Evolutionary conservation across 1,139 yeast species (phyloP).

Genomic region (Scheffersomyces illinoinensis): DNA sequence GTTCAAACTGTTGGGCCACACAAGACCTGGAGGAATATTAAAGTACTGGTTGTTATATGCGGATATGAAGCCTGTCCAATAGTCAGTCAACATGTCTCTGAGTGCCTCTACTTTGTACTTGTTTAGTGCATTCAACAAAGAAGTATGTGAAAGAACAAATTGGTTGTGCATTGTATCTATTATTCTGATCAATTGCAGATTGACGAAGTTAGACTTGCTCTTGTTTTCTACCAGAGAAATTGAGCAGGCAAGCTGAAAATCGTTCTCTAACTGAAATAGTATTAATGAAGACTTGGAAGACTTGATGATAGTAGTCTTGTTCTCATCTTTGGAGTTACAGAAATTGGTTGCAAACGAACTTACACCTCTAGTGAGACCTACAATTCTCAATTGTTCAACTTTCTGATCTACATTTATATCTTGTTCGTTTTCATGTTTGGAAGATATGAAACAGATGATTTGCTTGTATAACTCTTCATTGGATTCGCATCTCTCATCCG

Average conservation of each 20-base stretch:
- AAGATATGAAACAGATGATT: constrained; percentile 29
- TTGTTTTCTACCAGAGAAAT: constrained; percentile 16
- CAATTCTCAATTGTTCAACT: constrained; percentile 29
- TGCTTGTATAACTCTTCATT: constrained; percentile 31
- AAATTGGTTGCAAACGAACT: constrained; percentile 27
- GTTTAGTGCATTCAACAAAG: constrained; percentile 18
- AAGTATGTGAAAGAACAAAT: constrained; percentile 30
- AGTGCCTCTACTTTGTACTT: constrained; percentile 19
- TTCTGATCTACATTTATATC: constrained; percentile 1
- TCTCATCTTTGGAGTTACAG: constrained; percentile 6
- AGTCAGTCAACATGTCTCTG: constrained; percentile 19
- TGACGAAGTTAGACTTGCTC: constrained; percentile 22
- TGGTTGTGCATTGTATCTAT: constrained; percentile 22
- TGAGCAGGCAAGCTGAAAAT: constrained; percentile 31
- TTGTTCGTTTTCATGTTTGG: constrained; percentile 11
- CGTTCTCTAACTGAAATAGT: constrained; percentile 26
- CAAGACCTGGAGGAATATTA: constrained; percentile 19
- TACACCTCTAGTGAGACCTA: constrained; percentile 43
- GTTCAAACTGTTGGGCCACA: constrained; percentile 41
- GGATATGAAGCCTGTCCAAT: constrained; percentile 32
- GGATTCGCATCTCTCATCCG: constrained; percentile 19
- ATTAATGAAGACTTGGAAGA: constrained; percentile 29
- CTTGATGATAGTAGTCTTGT: constrained; percentile 23
- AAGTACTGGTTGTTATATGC: constrained; percentile 28
- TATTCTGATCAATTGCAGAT: constrained; percentile 28